Evolutionary conservation across 371 early-diverging fungal species (phyloP).

Genomic region (Rhizopus stolonifer): DNA sequence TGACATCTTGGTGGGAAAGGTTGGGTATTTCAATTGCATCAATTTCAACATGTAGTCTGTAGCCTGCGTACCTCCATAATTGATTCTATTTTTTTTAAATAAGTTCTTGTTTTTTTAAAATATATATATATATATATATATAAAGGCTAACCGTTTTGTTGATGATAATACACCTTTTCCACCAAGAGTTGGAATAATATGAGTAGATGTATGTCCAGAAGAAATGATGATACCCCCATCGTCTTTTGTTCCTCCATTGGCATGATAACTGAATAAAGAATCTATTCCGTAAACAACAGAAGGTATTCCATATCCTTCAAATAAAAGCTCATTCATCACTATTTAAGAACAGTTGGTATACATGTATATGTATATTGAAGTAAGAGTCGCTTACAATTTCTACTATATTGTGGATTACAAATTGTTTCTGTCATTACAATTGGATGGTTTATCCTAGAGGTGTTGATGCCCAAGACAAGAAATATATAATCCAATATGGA

Average conservation of each 20-base stretch:
- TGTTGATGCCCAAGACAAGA: slow-evolving; percentile 73
- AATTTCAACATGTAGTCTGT: slow-evolving; percentile 82
- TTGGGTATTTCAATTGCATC: slow-evolving; percentile 89
- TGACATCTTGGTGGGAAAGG: slow-evolving; percentile 83
- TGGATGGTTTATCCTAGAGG: slow-evolving; percentile 68
- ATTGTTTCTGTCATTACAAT: slow-evolving; percentile 85
- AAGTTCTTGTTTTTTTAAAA: too few relatives aligned
- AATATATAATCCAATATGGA: slow-evolving; percentile 83
- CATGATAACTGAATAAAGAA: slow-evolving; percentile 79
- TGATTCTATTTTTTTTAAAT: too few relatives aligned
- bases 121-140: too few relatives aligned
- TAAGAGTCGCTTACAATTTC: slow-evolving; percentile 55
- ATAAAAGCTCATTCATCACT: slow-evolving; percentile 77
- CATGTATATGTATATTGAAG: background rate
- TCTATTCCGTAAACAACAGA: slow-evolving; percentile 86
- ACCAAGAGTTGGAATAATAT: slow-evolving; percentile 73
- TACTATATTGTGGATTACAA: slow-evolving; percentile 72
- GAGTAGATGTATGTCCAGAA: slow-evolving; percentile 70
- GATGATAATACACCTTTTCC: slow-evolving; percentile 60
- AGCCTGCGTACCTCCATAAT: slow-evolving; percentile 71
- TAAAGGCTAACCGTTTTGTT: slow-evolving; percentile 56
- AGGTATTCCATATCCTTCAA: slow-evolving; percentile 82
- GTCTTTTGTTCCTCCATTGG: slow-evolving; percentile 53
- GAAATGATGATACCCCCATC: slow-evolving; percentile 74
- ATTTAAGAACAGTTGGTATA: too few relatives aligned